Base-by-base conservation (phyloP, 768 basidiomycete species). In the Psilocybe sp. region DNA sequence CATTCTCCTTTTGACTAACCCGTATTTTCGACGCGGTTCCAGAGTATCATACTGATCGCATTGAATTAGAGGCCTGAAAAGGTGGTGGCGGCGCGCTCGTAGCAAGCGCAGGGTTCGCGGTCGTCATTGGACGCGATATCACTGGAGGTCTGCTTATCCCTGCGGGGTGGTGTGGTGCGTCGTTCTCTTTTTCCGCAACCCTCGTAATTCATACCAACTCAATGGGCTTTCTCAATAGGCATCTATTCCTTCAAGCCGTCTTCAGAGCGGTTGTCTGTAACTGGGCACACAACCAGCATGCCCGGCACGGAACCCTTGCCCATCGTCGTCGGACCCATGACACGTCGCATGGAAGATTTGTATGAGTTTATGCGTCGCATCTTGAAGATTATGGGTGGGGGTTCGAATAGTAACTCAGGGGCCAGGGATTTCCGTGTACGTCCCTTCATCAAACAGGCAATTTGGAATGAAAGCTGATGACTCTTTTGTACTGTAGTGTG, bases 51-150 rank as follows among this genome's bases (percentile, higher is more conserved):
- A 7, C 23, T 28, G 23, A 28, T 7, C 7, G 23, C 7, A 28
- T 28, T 28, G 23, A 7, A 4, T 28, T 3, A 28, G 3, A 28
- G 23, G 23, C 23, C 7, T 87, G 85, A 0, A 81, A 82, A 0
- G 84, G 87, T 0, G 87, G 87, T 8, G 84, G 87, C 0, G 87
- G 87, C 9, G 87, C 87, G 1, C 74, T 89, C 1, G 59, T 89
- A 0, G 86, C 86, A 0, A 71, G 77, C 43, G 81, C 83, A 1
- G 85, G 85, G 9, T 76, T 76, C 35, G 79, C 81, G 57, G 74
- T 87, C 16, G 87, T 87, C 35, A 75, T 89, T 34, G 88, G 87
- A 1, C n/a, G 86, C 4, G 88, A 90, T 57, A 69, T 89, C 28
- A 87, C 80, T 2, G 89, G 89, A 9, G 84, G 83, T 46, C 79